phyloP scores from a whole-genome alignment of 139 green algal species.

The Asterochloris erici region DNA sequence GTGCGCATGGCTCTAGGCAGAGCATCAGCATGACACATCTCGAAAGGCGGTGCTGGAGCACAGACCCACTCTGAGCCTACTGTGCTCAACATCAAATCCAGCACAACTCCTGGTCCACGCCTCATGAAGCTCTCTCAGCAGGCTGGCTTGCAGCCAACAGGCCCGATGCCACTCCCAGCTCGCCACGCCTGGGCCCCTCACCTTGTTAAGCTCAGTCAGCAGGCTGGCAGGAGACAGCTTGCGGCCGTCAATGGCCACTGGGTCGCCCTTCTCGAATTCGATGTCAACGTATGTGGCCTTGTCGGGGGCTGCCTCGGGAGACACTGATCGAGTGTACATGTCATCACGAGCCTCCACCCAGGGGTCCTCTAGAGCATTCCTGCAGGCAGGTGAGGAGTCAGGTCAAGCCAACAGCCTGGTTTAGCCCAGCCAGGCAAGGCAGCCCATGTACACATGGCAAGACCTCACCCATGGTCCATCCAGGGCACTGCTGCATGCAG shows the following conservation, averaged over 20 bases:
- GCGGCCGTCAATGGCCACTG: constrained; percentile 90
- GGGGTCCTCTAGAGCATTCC: constrained; percentile 93
- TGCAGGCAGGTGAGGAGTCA: constrained; percentile 3
- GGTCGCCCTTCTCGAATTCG: constrained; percentile 94
- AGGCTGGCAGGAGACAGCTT: constrained; percentile 83
- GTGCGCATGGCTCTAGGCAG: too few relatives aligned
- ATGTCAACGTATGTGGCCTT: constrained; percentile 90
- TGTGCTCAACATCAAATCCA: too few relatives aligned
- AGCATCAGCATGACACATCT: too few relatives aligned
- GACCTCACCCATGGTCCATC: neutral
- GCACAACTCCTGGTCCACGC: too few relatives aligned
- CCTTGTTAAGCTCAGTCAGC: constrained; percentile 91
- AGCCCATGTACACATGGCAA: neutral
- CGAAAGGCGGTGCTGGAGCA: too few relatives aligned
- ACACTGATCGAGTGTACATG: constrained; percentile 94
- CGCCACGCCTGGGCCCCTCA: constrained; percentile 17
- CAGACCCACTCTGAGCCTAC: too few relatives aligned
- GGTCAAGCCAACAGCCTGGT: neutral
- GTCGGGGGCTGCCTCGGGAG: constrained; percentile 87
- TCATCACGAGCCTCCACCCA: constrained; percentile 77
- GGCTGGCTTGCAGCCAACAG: too few relatives aligned
- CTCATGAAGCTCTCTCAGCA: too few relatives aligned
- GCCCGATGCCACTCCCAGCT: neutral
- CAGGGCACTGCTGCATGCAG: neutral
- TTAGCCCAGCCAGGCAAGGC: neutral